phyloP scores from a whole-genome alignment of 345 rosid genomes.

The Euphorbia tirucalli region DNA sequence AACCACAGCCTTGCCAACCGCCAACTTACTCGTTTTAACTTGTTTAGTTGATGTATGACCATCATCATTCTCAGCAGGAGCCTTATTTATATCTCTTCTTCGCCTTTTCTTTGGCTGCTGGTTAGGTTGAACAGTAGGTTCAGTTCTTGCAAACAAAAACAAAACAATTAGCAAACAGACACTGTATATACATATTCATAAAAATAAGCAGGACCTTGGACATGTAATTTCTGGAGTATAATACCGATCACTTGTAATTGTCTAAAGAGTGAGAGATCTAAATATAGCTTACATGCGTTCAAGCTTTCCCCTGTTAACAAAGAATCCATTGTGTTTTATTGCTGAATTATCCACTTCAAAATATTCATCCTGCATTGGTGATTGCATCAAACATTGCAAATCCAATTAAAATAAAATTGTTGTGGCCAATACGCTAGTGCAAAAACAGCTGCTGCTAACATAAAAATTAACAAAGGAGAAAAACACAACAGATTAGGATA shows the following conservation, averaged over 20 bases:
- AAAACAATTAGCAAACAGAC: constrained; percentile 17
- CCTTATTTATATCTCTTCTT: constrained; percentile 62
- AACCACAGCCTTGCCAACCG: constrained; percentile 36
- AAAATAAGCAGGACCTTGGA: not conserved
- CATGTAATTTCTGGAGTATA: not conserved
- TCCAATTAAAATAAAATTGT: not conserved
- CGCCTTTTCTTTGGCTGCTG: constrained; percentile 79
- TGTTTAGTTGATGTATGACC: constrained; percentile 47
- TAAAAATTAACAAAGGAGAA: constrained; percentile 1
- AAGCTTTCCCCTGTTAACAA: constrained; percentile 84
- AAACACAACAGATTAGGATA: constrained; percentile 14
- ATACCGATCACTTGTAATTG: not conserved
- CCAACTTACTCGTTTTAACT: constrained; percentile 48
- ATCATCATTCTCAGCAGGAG: constrained; percentile 47
- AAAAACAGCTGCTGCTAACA: constrained; percentile 1
- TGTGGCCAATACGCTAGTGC: not conserved
- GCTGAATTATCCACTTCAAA: constrained; percentile 94
- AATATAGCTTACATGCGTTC: constrained; percentile 70
- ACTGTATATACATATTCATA: not conserved
- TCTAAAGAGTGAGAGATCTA: not conserved
- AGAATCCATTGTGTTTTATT: constrained; percentile 84
- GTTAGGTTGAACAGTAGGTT: constrained; percentile 48
- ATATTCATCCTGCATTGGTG: constrained; percentile 79
- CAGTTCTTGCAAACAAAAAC: constrained; percentile 44
- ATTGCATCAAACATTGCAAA: constrained; percentile 1